phyloP scores from a whole-genome alignment of 345 rosid genomes.

The Linum tenue region DNA sequence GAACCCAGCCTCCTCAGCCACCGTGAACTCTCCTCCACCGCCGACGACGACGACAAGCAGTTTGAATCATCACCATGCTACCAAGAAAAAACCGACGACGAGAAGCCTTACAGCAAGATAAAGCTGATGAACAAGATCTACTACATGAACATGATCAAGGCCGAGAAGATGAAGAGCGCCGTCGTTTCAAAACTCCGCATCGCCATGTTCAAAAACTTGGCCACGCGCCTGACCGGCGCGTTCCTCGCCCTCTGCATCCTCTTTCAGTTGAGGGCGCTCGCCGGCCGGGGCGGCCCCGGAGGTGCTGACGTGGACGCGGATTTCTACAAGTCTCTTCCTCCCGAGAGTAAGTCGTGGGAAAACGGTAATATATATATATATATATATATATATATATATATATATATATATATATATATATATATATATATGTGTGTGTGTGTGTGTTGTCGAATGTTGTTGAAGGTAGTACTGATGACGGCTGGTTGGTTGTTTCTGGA shows the following conservation, averaged over 20 bases:
- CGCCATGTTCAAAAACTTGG: constrained; percentile 15
- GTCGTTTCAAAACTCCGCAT: constrained; percentile 2
- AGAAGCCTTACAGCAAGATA: constrained; percentile 18
- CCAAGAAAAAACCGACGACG: background rate
- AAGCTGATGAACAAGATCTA: constrained; percentile 12
- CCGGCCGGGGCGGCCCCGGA: background rate
- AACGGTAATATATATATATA: too few species aligned
- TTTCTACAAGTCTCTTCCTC: constrained; percentile 12
- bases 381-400: too few species aligned
- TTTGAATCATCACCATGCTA: too few species aligned
- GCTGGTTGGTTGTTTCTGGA: background rate
- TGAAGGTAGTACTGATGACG: too few species aligned
- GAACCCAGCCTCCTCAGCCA: too few species aligned
- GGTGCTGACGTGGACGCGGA: background rate
- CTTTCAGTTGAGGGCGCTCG: constrained; percentile 12
- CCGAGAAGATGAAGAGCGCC: constrained; percentile 16
- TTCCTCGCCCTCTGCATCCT: constrained; percentile 14
- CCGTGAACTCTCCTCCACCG: too few species aligned
- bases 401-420: too few species aligned
- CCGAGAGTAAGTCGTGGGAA: constrained; percentile 6
- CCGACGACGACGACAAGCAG: too few species aligned
- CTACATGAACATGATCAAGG: constrained; percentile 10
- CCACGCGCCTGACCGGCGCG: constrained; percentile 8
- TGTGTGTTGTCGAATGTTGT: too few species aligned
- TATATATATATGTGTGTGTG: too few species aligned